Conservation (phyloP, 2,329 filamentous ascomycete species). For the Hymenoscyphus occultus region DNA sequence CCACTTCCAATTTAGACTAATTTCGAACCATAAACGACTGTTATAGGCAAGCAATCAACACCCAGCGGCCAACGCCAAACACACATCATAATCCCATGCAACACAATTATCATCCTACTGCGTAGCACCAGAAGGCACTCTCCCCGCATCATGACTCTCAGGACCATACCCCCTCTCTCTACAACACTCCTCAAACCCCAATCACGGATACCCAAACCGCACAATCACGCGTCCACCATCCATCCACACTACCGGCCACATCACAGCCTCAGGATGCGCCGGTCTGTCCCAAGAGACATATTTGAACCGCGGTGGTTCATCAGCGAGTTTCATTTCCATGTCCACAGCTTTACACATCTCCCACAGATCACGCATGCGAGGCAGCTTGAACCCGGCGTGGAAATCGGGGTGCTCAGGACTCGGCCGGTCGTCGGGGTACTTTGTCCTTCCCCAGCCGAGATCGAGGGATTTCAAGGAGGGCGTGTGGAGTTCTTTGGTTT, state of each 20-base stretch:
- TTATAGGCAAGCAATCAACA: too few relatives aligned
- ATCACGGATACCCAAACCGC: not conserved
- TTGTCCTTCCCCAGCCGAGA: not conserved
- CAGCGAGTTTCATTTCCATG: not conserved
- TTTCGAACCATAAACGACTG: too few relatives aligned
- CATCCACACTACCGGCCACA: not conserved
- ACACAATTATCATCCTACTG: too few relatives aligned
- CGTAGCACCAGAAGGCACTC: not conserved
- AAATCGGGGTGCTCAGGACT: not conserved
- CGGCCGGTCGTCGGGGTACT: not conserved
- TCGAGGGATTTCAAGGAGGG: not conserved
- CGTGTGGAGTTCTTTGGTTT: not conserved
- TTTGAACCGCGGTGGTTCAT: not conserved
- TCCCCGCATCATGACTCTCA: not conserved
- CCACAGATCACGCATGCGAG: not conserved
- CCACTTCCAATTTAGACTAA: too few relatives aligned
- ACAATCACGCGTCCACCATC: not conserved
- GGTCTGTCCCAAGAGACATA: not conserved
- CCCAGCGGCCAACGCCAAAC: too few relatives aligned
- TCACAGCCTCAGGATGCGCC: not conserved
- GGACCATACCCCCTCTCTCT: not conserved
- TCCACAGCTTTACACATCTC: not conserved
- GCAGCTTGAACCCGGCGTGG: not conserved
- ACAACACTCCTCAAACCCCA: not conserved
- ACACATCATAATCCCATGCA: too few relatives aligned